Evolutionary conservation across 2,329 filamentous ascomycete species (phyloP).

Genomic region (Diaporthe helianthi): DNA sequence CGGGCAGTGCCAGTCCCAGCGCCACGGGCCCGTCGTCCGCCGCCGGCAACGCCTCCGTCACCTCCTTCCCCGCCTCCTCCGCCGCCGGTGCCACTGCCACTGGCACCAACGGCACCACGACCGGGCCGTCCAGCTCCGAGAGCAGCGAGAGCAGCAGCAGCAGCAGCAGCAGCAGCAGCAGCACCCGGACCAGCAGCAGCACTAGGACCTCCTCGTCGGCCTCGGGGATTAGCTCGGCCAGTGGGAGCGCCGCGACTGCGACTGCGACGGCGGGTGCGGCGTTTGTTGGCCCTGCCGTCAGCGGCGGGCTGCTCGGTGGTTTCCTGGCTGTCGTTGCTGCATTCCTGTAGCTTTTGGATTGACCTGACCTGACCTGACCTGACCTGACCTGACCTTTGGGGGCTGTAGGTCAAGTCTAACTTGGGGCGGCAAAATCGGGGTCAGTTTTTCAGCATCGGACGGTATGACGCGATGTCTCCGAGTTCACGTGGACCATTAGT

Average conservation of each 20-base stretch:
- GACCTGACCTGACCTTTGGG: too few relatives aligned
- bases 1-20: constrained; percentile 28
- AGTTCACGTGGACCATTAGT: neutral
- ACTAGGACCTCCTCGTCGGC: constrained; percentile 1
- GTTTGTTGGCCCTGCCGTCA: constrained; percentile 4
- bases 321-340: constrained; percentile 27
- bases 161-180: constrained; percentile 7
- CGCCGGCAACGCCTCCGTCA: constrained; percentile 12
- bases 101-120: constrained; percentile 1
- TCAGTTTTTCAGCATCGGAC: neutral
- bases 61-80: constrained; percentile 22
- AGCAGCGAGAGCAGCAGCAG: neutral
- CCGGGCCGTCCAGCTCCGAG: neutral
- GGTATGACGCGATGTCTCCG: neutral
- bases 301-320: constrained; percentile 21
- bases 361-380: too few relatives aligned
- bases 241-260: neutral
- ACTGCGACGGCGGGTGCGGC: constrained; percentile 19
- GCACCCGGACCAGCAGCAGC: constrained; percentile 5
- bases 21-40: constrained; percentile 1
- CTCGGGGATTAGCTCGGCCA: neutral
- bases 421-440: neutral
- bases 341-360: constrained; percentile 1
- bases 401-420: neutral
- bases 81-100: neutral